Conservation (phyloP, 306 rosid genomes). For the Quercus gilva region DNA sequence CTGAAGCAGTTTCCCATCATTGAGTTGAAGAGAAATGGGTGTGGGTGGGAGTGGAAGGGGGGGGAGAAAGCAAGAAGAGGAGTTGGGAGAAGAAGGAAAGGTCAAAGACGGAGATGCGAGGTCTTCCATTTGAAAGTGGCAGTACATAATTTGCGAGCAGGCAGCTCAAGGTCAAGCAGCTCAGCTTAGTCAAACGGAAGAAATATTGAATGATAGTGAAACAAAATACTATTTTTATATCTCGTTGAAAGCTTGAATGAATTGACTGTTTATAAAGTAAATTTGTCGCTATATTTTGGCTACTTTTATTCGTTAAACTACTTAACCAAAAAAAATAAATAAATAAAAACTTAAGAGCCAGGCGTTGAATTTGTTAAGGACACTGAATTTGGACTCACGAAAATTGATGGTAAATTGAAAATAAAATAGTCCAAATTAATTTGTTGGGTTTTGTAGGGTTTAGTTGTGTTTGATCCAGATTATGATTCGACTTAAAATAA, state of each 20-base stretch:
- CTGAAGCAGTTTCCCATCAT: conserved; percentile 63
- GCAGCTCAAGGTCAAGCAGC: background rate
- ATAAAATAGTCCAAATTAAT: no score
- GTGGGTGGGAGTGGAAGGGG: background rate
- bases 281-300: no score
- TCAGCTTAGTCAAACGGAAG: conserved; percentile 28
- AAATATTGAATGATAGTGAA: background rate
- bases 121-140: background rate
- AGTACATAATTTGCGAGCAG: background rate
- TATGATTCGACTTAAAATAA: no score
- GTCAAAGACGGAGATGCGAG: conserved; percentile 2
- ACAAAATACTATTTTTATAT: no score
- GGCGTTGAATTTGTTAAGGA: no score
- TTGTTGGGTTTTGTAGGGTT: accelerated
- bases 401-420: no score
- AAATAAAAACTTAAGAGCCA: no score
- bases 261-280: no score
- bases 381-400: no score
- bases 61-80: background rate
- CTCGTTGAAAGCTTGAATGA: no score
- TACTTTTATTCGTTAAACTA: no score
- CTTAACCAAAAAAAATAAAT: no score
- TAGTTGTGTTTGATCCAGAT: accelerated
- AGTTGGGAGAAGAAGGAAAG: conserved; percentile 15
- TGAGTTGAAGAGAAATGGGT: background rate